Evolutionary conservation across 805 yeast genomes (phyloP).

Genomic region (Tetrapisispora arboricola): DNA sequence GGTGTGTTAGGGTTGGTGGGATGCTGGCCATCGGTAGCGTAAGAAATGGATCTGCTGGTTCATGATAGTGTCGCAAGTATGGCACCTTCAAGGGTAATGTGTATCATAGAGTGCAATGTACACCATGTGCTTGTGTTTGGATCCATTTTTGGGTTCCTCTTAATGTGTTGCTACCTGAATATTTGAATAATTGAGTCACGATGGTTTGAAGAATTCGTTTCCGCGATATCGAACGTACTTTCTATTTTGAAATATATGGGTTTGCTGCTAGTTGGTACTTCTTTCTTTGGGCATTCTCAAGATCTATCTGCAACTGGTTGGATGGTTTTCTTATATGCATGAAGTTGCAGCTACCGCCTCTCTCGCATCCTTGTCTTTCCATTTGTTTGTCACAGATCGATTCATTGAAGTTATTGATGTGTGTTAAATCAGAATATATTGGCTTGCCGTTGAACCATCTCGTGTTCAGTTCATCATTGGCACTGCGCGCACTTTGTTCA

Average conservation of each 20-base stretch:
- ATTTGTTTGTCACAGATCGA: constrained; percentile 63
- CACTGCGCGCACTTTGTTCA: constrained; percentile 48
- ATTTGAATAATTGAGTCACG: too few relatives aligned
- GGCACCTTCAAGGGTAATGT: too few relatives aligned
- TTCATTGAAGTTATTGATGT: constrained; percentile 59
- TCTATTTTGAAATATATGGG: neutral
- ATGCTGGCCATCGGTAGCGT: too few relatives aligned
- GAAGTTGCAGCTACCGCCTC: constrained; percentile 80
- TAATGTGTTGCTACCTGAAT: too few relatives aligned
- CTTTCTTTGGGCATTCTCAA: constrained; percentile 35
- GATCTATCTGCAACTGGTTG: constrained; percentile 31
- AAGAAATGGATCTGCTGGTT: too few relatives aligned
- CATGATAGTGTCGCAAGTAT: too few relatives aligned
- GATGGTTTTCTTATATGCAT: constrained; percentile 65
- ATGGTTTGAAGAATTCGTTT: too few relatives aligned
- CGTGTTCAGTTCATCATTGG: constrained; percentile 52
- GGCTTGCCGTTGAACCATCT: constrained; percentile 81
- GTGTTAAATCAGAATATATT: constrained; percentile 66
- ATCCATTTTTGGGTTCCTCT: too few relatives aligned
- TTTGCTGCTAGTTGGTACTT: constrained; percentile 4
- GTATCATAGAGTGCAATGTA: too few relatives aligned
- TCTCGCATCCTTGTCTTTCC: constrained; percentile 51
- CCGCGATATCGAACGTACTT: neutral
- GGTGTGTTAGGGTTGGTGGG: too few relatives aligned
- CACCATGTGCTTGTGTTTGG: too few relatives aligned